Base-by-base conservation (phyloP, 2,329 filamentous ascomycete genomes). In the Arthrobotrys entomopaga region DNA sequence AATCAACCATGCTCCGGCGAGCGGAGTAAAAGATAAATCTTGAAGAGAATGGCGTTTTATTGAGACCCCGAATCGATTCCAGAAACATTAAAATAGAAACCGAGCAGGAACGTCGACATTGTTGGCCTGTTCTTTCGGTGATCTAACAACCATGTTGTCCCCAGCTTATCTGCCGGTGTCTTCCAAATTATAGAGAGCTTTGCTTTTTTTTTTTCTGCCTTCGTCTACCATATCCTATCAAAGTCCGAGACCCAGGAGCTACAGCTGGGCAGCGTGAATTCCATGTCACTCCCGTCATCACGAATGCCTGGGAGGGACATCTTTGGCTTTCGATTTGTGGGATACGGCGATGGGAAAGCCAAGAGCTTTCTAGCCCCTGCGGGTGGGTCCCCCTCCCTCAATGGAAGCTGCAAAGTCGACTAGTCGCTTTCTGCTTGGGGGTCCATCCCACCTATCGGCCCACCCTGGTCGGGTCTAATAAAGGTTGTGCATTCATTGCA, bases 111-210 rank as follows among this genome's bases (percentile, higher is more conserved):
- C 13, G 15, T 26, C n/a, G 19, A 50, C 2, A 50, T 22, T n/a
- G 10, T 2, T 22, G 20, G 46, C 20, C 46, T 50, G n/a, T 57
- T 42, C 34, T 50, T 61, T 50, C 52, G 52, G 52, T 54, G 52
- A 54, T 19, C 46, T 24, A 61, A 61, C 15, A 24, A 52, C 46
- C 0, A 52, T 40, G 16, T 10, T 7, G 2, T 34, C 22, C 26
- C 24, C 26, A 24, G 58, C 61, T 73, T 73, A 73, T 73, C 69
- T 61, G 19, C 49, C 38, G 13, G 46, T 54, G 56, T 54, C 54
- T 73, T 73, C 61, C 69, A 66, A 73, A 73, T 73, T 73, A 60
- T 61, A 61, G 11, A 50, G 46, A n/a, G 57, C 24, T 66, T 73
- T 73, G 61, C 69, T 73, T 66, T 72, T 66, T 57, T 10, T 26